Conservation (phyloP, 768 basidiomycete genomes). For the Calocybe indica region DNA sequence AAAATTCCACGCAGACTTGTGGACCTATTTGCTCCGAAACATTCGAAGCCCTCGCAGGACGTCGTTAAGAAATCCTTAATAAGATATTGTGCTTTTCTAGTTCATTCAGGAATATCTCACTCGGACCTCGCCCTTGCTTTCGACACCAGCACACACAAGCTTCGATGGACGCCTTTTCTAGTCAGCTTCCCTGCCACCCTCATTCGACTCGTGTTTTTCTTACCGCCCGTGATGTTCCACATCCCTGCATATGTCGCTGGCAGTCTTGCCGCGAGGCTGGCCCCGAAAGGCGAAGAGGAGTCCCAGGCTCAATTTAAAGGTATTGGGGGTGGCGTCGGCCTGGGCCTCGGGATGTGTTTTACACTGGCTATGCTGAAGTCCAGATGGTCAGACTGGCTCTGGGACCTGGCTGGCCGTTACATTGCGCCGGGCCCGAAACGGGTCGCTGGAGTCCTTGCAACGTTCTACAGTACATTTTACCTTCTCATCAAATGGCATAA, state of each 20-base stretch:
- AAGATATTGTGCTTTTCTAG: slow-evolving; percentile 30
- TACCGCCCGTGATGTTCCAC: slow-evolving; percentile 43
- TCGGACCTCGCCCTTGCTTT: slow-evolving; percentile 15
- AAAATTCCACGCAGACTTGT: slow-evolving; percentile 14
- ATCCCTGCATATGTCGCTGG: slow-evolving; percentile 55
- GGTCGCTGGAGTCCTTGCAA: slow-evolving; percentile 11
- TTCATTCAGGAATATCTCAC: slow-evolving; percentile 19
- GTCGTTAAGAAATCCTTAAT: slow-evolving; percentile 39
- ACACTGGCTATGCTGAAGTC: slow-evolving; percentile 14
- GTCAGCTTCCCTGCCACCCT: slow-evolving; percentile 34
- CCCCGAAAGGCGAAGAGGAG: slow-evolving; percentile 51
- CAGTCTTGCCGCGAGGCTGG: slow-evolving; percentile 31
- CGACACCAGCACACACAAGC: slow-evolving; percentile 22
- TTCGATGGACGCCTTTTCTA: slow-evolving; percentile 19
- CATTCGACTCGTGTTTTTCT: slow-evolving; percentile 28
- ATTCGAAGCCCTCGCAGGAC: background rate
- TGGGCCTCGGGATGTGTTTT: slow-evolving; percentile 20
- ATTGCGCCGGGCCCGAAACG: slow-evolving; percentile 8
- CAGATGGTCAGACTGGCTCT: slow-evolving; percentile 6
- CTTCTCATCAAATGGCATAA: slow-evolving; percentile 41
- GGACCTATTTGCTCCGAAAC: slow-evolving; percentile 9
- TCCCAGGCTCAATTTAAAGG: slow-evolving; percentile 68
- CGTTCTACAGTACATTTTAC: slow-evolving; percentile 23
- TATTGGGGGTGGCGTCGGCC: slow-evolving; percentile 47
- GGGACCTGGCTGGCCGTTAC: slow-evolving; percentile 2